Conservation (phyloP, 2,329 filamentous ascomycete species). For the Byssochlamys sp. region DNA sequence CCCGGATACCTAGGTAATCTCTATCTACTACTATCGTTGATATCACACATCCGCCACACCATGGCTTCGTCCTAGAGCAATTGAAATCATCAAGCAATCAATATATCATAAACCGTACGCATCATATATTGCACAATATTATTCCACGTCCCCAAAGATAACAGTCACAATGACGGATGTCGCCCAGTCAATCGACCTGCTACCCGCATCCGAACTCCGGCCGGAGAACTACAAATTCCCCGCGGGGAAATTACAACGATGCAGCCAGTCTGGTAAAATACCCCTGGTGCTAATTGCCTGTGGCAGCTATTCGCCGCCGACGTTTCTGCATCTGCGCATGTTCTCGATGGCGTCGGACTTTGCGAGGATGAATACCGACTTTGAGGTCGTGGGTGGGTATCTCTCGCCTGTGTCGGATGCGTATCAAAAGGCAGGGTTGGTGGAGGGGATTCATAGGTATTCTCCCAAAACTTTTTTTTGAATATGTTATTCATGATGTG, state of each 20-base stretch:
- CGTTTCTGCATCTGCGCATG: constrained; percentile 66
- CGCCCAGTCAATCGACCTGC: not conserved
- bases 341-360: constrained; percentile 69
- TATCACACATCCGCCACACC: not conserved
- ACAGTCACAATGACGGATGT: not conserved
- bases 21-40: not conserved
- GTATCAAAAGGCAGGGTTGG: constrained; percentile 66
- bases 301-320: constrained; percentile 55
- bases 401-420: constrained; percentile 57
- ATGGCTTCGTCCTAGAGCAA: not conserved
- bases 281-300: constrained; percentile 22
- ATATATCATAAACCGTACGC: not conserved
- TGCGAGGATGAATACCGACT: constrained; percentile 56
- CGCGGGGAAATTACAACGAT: not conserved
- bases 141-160: not conserved
- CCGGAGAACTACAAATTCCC: not conserved
- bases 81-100: not conserved
- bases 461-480: not conserved
- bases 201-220: not conserved
- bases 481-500: not conserved
- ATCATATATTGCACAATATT: not conserved
- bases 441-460: constrained; percentile 52
- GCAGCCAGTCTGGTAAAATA: constrained; percentile 8
- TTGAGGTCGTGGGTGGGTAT: constrained; percentile 70
- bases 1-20: too few species aligned